Evolutionary conservation across 495 filamentous ascomycete genomes (phyloP), one percentile per base, ranked within the genome.

Genomic region (Penicillium psychrofluorescens): DNA sequence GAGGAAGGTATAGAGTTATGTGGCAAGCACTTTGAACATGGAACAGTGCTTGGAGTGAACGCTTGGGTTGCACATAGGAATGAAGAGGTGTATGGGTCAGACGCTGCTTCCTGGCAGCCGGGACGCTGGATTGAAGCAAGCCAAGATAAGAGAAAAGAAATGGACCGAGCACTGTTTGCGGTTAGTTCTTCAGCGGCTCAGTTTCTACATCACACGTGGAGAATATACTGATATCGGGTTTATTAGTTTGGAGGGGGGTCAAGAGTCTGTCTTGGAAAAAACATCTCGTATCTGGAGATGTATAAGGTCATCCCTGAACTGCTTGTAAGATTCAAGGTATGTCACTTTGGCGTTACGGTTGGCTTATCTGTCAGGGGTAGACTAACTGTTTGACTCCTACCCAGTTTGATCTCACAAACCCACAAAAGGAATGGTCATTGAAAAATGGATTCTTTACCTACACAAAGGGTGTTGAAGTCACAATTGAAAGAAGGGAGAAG

Each of bases 251-350:
- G 61, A 30, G 50, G 50, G 13, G 61, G 61, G 11, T 35, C 45
- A 37, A 47, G 61, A 6, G 46, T 56, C 29, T 64, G 58, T 35
- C 37, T 64, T 22, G 61, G 61, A 16, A 57, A 50, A 29, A 44
- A 64, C 40, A 50, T 64, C 42, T 55, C 41, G 6, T 44, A 55
- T n/a, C 32, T 64, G 31, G 61, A 64, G 36, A 52, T 63, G 11
- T 60, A 62, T 35, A 64, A 64, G 42, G 29, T 64, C 3, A 43
- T 63, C 13, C 52, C 60, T 41, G 38, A 40, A 34, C 42, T 57
- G 30, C 14, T 57, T 8, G 29, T 38, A 11, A 36, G 48, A 32
- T 57, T 50, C 38, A 46, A 56, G 37, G 50, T 56, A 37, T 27
- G 46, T 31, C 34, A 29, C 28, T 29, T 34, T 34, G 28, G 13